Evolutionary conservation across 2,329 filamentous ascomycete species (phyloP), one percentile per base, ranked within the genome.

Genomic region (Cladosporium sphaerospermum): DNA sequence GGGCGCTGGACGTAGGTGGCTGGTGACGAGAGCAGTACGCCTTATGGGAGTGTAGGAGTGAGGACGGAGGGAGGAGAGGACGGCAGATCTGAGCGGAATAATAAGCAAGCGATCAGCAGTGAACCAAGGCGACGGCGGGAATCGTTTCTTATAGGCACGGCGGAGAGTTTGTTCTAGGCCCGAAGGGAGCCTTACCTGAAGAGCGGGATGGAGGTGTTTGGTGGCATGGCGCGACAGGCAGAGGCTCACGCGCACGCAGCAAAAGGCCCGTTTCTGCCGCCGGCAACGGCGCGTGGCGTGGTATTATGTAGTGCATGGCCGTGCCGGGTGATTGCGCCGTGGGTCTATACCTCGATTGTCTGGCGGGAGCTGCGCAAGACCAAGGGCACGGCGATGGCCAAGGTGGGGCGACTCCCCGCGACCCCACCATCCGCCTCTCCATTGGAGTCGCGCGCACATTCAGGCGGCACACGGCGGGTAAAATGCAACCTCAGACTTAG

Each of bases 1-100:
- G 31, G 50, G 44, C 28, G 49, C 36, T 19, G 45, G 23, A n/a
- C 39, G 31, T 18, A 47, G 37, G 19, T 51, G 49, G 44, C 14
- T 36, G 40, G 47, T 31, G 48, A 42, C 16, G 31, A 52, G 50
- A 9, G 43, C 36, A 10, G 50, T 42, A 34, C 50, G 50, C 46
- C 43, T 45, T 18, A 53, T 41, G 18, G 50, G 36, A 53, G 43
- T 14, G 28, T 43, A 34, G 16, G 37, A 40, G 10, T 37, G 39
- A 10, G 40, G 36, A n/a, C 32, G 36, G 28, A 41, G 52, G 45
- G 45, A 54, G 46, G 32, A 51, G 37, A 54, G 40, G 9, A 40
- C 50, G 48, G 47, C 37, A 37, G 56, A 54, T 58, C 56, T 58
- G 44, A 18, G 10, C 37, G 28, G 45, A 33, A 46, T 18, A 51